Base-by-base conservation (phyloP, 345 rosid genomes). In the Aquilaria yunnanensis region DNA sequence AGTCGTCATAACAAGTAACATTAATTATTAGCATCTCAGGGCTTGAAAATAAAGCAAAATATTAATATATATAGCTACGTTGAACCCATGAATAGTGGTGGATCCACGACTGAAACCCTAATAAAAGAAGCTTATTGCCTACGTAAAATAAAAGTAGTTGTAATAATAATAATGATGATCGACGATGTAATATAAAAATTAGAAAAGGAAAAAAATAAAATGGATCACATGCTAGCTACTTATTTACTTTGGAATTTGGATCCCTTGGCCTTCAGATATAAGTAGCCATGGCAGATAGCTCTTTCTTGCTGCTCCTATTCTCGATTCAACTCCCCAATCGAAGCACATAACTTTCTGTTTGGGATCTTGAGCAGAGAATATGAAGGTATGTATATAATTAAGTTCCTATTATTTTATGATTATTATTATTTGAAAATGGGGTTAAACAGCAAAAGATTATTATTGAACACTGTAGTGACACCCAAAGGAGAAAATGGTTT, bases 361-460 rank as follows among this genome's bases (percentile, higher is more conserved):
- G 56, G 56, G 10, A 32, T 56, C 59, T 56, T 32, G 12, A 31
- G 12, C 59, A 54, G 56, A 56, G 47, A 65, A 57, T 52, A 70
- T 63, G 67, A 70, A 53, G 56, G 56, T 34, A 51, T 32, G 32
- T 32, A 23, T 48, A 5, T 34, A 56, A 34, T 8, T 32, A 16
- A 46, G 37, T n/a, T 14, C 8, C 13, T 14, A n/a, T 12, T 12
- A 23, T 37, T 14, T 10, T 6, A 2, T 14, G 0, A 31, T 16
- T 12, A 59, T 10, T 23, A 52, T 52, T n/a, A n/a, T 52, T 33
- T 54, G 9, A 14, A 16, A 16, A 16, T 14, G 31, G 2, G 56
- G 5, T 60, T 34, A 45, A 47, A 59, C 78, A 80, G 85, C 72
- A 75, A 70, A 80, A 80, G 77, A 75, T 77, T 54, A 47, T 70